Percentiles rank a stretch among this genome's conserved stretches.
Evolutionary conservation across 345 rosid genomes (phyloP).

Genomic region (Arabis alpina): DNA sequence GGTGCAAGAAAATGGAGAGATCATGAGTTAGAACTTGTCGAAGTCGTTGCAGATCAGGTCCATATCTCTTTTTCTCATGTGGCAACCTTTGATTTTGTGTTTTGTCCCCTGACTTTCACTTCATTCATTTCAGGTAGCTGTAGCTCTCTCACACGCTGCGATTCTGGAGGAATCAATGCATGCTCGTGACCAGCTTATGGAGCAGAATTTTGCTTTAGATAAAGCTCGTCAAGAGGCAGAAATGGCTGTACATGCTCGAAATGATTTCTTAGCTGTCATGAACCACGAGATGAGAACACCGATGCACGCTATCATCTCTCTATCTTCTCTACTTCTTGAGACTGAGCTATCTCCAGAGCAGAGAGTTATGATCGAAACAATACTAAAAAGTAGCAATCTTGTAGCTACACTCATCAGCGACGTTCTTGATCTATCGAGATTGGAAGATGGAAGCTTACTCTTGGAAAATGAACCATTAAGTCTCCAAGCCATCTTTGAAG

Average conservation of each 20-base stretch:
- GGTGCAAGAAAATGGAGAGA: constrained; percentile 88
- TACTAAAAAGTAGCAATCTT: constrained; percentile 90
- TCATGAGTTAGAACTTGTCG: constrained; percentile 93
- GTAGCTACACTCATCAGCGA: constrained; percentile 84
- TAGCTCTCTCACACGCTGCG: constrained; percentile 98
- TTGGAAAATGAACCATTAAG: constrained; percentile 64
- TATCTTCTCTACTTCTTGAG: constrained; percentile 88
- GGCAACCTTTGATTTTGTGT: not conserved
- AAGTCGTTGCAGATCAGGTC: constrained; percentile 97
- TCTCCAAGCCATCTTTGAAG: constrained; percentile 68
- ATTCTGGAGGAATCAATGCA: constrained; percentile 91
- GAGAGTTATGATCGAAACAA: constrained; percentile 85
- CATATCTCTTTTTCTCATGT: not conserved
- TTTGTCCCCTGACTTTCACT: constrained; percentile 11
- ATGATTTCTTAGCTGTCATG: constrained; percentile 95
- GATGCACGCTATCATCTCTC: constrained; percentile 84
- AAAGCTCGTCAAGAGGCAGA: constrained; percentile 90
- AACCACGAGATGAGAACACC: constrained; percentile 98
- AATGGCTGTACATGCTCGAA: constrained; percentile 86
- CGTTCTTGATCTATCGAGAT: constrained; percentile 87
- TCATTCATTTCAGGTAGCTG: constrained; percentile 71
- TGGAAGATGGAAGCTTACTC: constrained; percentile 91
- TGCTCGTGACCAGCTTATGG: constrained; percentile 83
- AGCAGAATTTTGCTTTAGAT: constrained; percentile 79
- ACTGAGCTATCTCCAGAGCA: constrained; percentile 79